These are phyloP conservation scores for Tremellales sp. DNA, from an alignment of 1,284 basidiomycete species.

Conservation along the genomic window DNA sequence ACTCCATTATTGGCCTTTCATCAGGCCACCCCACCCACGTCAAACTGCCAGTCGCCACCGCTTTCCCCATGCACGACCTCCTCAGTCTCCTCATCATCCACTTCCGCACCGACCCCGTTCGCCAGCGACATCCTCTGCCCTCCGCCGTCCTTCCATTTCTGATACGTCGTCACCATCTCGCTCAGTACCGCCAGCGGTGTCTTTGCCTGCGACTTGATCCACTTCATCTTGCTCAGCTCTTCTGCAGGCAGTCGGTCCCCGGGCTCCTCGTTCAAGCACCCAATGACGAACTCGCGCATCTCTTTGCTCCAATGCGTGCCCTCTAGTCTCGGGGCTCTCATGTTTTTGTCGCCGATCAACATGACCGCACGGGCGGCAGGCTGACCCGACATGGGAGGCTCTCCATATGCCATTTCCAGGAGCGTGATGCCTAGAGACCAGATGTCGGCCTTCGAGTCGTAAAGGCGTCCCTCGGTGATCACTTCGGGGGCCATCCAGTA, in stretches of 20 bases:
- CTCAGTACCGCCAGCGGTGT: slow-evolving; percentile 67
- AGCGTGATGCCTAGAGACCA: slow-evolving; percentile 95
- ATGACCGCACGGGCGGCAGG: slow-evolving; percentile 84
- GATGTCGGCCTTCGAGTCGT: slow-evolving; percentile 95
- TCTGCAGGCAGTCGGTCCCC: slow-evolving; percentile 78
- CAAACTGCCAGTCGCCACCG: slow-evolving; percentile 49
- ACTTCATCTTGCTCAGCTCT: slow-evolving; percentile 84
- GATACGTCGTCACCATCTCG: slow-evolving; percentile 75
- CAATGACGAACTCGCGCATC: slow-evolving; percentile 83
- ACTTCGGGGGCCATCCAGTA: slow-evolving; percentile 99
- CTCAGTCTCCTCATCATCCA: slow-evolving; percentile 39
- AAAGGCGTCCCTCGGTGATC: slow-evolving; percentile 77
- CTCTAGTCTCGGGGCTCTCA: slow-evolving; percentile 65
- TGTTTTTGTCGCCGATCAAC: slow-evolving; percentile 74
- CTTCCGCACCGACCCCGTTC: slow-evolving; percentile 45
- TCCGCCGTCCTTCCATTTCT: slow-evolving; percentile 71
- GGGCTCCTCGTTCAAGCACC: slow-evolving; percentile 81
- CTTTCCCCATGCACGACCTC: slow-evolving; percentile 6
- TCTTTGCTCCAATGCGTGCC: slow-evolving; percentile 70
- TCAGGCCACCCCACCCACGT: slow-evolving; percentile 22
- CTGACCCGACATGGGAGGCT: slow-evolving; percentile 65
- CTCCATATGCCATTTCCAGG: slow-evolving; percentile 77
- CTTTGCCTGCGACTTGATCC: slow-evolving; percentile 79
- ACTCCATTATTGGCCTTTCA: background rate
- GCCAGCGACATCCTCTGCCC: slow-evolving; percentile 77